Evolutionary conservation across 768 basidiomycete species (phyloP).

Genomic region (Gloeopeniophorella convolvens): DNA sequence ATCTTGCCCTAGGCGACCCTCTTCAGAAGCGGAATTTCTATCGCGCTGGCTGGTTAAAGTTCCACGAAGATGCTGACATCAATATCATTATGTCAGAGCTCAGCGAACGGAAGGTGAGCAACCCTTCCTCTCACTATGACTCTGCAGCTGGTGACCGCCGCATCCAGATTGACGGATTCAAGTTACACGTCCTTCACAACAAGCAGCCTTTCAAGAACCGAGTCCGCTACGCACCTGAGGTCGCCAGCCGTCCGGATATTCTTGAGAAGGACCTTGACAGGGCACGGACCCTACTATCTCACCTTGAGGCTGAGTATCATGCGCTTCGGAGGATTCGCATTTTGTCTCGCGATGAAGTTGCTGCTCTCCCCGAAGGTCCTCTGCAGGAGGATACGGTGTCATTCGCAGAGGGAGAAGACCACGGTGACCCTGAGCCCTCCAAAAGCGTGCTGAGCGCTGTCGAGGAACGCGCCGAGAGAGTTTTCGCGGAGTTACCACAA

Average conservation of each 20-base stretch:
- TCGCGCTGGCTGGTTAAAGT: constrained; percentile 90
- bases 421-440: constrained; percentile 47
- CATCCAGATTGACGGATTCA: constrained; percentile 86
- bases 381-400: constrained; percentile 19
- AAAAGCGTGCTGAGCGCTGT: constrained; percentile 74
- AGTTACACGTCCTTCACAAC: constrained; percentile 82
- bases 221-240: constrained; percentile 75
- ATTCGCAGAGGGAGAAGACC: constrained; percentile 28
- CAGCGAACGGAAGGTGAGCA: constrained; percentile 73
- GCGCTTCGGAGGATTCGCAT: constrained; percentile 41
- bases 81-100: constrained; percentile 59
- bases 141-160: neutral
- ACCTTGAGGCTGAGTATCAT: constrained; percentile 67
- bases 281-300: constrained; percentile 60
- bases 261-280: constrained; percentile 76
- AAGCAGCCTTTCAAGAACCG: constrained; percentile 71
- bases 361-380: constrained; percentile 19
- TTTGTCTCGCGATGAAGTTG: constrained; percentile 17
- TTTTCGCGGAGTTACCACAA: constrained; percentile 63
- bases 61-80: constrained; percentile 83
- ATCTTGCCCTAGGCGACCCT: constrained; percentile 89
- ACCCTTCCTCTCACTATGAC: neutral
- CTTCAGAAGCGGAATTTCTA: constrained; percentile 90
- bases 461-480: constrained; percentile 72
- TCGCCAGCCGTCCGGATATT: constrained; percentile 73